phyloP scores from a whole-genome alignment of 306 rosid genomes.

The Cicer judaicum region DNA sequence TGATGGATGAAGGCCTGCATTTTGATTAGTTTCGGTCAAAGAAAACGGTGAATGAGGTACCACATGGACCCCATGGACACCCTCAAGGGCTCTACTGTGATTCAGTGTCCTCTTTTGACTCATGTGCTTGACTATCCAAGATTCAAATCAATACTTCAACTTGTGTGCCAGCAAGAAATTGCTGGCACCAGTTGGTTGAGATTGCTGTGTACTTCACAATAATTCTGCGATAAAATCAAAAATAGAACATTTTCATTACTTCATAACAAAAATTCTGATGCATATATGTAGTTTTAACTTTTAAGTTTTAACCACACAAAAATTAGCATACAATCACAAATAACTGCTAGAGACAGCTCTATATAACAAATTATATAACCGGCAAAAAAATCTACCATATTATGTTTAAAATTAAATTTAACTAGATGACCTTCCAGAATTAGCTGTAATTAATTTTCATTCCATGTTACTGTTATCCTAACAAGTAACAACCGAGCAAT shows the following conservation, averaged over 20 bases:
- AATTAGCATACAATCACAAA: background rate
- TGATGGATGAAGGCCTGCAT: conserved; percentile 49
- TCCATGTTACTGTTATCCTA: background rate
- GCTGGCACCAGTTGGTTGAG: conserved; percentile 67
- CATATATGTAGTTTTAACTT: background rate
- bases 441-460: background rate
- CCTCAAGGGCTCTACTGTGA: conserved; percentile 66
- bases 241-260: conserved; percentile 36
- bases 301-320: background rate
- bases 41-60: conserved; percentile 64
- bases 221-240: conserved; percentile 37
- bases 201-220: conserved; percentile 44
- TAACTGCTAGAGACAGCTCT: background rate
- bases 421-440: background rate
- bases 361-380: conserved; percentile 18
- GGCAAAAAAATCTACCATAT: background rate
- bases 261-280: conserved; percentile 10
- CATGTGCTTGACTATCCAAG: conserved; percentile 52
- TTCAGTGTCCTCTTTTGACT: conserved; percentile 49
- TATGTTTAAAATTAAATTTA: background rate
- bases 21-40: conserved; percentile 58
- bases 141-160: conserved; percentile 42
- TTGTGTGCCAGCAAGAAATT: conserved; percentile 69
- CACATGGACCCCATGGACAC: conserved; percentile 78
- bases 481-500: background rate